Evolutionary conservation across 169 alveolate species (phyloP).

Genomic region (Babesia bigemina): DNA sequence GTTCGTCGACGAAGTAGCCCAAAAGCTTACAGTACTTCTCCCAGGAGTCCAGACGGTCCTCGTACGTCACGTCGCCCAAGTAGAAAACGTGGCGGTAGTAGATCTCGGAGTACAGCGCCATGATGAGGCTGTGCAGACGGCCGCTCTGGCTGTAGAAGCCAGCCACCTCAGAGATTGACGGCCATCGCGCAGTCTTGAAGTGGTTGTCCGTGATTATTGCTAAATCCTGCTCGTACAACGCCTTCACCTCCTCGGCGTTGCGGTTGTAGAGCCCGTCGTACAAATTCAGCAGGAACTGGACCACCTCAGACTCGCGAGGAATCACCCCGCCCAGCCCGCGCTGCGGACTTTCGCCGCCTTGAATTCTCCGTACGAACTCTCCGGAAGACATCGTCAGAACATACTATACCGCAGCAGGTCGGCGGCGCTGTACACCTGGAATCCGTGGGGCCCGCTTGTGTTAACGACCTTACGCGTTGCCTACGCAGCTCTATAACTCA

Average conservation of each 20-base stretch:
- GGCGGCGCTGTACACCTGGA: conserved; percentile 1
- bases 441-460: conserved; percentile 19
- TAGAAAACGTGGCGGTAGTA: conserved; percentile 83
- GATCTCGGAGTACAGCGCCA: conserved; percentile 82
- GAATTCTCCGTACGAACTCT: conserved; percentile 25
- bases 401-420: neutral
- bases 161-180: conserved; percentile 78
- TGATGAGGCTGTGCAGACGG: conserved; percentile 77
- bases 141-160: conserved; percentile 80
- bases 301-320: conserved; percentile 82
- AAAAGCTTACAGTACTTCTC: conserved; percentile 78
- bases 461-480: neutral
- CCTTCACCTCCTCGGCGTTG: conserved; percentile 78
- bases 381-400: conserved; percentile 29
- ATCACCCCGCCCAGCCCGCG: conserved; percentile 52
- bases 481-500: too few relatives aligned
- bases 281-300: conserved; percentile 73
- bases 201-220: conserved; percentile 75
- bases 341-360: conserved; percentile 48
- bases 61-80: conserved; percentile 77
- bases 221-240: conserved; percentile 79
- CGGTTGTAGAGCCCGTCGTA: conserved; percentile 78
- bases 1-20: conserved; percentile 71
- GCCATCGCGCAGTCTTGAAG: conserved; percentile 81
- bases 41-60: conserved; percentile 82